Base-by-base conservation (phyloP, 2,329 filamentous ascomycete genomes). In the Cladosporium velox region DNA sequence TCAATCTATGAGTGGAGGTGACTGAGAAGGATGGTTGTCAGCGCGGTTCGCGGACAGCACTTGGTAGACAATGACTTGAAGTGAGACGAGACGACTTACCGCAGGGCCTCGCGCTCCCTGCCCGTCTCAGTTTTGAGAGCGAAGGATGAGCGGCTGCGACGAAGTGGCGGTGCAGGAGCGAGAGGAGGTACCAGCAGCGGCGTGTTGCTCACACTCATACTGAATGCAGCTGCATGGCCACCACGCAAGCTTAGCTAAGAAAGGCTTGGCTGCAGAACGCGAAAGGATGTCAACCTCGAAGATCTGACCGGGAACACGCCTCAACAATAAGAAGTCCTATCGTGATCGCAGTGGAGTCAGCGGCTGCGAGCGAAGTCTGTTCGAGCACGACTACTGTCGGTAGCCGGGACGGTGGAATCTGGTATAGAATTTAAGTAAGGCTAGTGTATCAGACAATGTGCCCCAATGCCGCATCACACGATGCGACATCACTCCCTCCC, bases 41-140 rank as follows among this genome's bases (percentile, higher is more conserved):
- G 61, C 4, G 26, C 8, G 21, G 14, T 26, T 18, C 38, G 8
- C 5, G 14, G 15, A 5, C 15, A 41, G 38, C 24, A 24, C 24
- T 24, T 8, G n/a, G 15, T 6, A 15, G 38, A 41, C 7, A 11
- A 30, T 34, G 18, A 26, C 14, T 0, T 3, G 26, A 44, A 2
- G 10, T 7, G 18, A 32, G n/a, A 7, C 28, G 44, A n/a, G 10
- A 11, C 10, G 11, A 10, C 32, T 34, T 11, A 62, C 59, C 59
- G 59, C n/a, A 62, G 47, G 18, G 59, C 59, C 15, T 62, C 59
- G 11, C 59, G 59, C 47, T 62, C 59, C 32, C 59, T 62, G 59
- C 59, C 47, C 21, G 32, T 51, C 32, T 62, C 59, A 0, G 59
- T 62, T 12, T 54, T 62, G 47, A 38, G 49, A 4, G n/a, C 8